Percentiles rank a stretch among this genome's conserved stretches.
Conservation (phyloP, 768 basidiomycete species). For the Termitomyces sp. region DNA sequence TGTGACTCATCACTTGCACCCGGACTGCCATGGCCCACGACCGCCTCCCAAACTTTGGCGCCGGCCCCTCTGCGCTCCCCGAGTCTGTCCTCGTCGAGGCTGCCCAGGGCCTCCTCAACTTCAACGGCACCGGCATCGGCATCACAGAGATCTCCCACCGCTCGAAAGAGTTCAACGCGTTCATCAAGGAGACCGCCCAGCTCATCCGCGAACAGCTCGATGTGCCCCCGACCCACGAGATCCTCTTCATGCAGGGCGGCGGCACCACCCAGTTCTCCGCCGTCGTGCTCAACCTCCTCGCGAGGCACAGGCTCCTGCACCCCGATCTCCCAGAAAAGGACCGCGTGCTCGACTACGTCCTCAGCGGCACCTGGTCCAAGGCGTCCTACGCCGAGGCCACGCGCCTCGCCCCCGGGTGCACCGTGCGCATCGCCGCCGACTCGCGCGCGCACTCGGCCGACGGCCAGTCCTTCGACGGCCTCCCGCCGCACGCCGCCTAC, state of each 20-base stretch:
- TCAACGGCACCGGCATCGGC: constrained; percentile 86
- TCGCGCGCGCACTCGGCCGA: constrained; percentile 55
- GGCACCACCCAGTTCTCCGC: constrained; percentile 91
- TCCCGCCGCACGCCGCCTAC: constrained; percentile 74
- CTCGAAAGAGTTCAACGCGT: constrained; percentile 79
- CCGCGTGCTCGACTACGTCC: constrained; percentile 76
- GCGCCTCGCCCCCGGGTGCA: constrained; percentile 51
- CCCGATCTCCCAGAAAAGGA: constrained; percentile 52
- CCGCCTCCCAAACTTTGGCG: constrained; percentile 84
- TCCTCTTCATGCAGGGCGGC: constrained; percentile 94
- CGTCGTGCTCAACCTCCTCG: constrained; percentile 86
- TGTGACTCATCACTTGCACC: background rate
- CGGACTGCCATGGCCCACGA: constrained; percentile 27
- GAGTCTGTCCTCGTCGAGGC: constrained; percentile 82
- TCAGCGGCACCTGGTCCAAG: constrained; percentile 91
- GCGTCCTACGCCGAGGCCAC: constrained; percentile 82
- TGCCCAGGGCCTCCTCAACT: constrained; percentile 82
- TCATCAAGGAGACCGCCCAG: constrained; percentile 55
- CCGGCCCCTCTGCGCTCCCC: constrained; percentile 92
- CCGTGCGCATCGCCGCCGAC: constrained; percentile 69
- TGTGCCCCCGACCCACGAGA: constrained; percentile 77
- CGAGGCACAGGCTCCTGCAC: constrained; percentile 73
- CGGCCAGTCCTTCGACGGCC: constrained; percentile 69
- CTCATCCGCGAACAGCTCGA: constrained; percentile 72
- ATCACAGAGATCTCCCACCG: constrained; percentile 96